Percentiles rank a stretch among this genome's conserved stretches.
phyloP scores from a whole-genome alignment of 225 moss, liverwort and hornwort genomes.

The Sphagnum tenellum region DNA sequence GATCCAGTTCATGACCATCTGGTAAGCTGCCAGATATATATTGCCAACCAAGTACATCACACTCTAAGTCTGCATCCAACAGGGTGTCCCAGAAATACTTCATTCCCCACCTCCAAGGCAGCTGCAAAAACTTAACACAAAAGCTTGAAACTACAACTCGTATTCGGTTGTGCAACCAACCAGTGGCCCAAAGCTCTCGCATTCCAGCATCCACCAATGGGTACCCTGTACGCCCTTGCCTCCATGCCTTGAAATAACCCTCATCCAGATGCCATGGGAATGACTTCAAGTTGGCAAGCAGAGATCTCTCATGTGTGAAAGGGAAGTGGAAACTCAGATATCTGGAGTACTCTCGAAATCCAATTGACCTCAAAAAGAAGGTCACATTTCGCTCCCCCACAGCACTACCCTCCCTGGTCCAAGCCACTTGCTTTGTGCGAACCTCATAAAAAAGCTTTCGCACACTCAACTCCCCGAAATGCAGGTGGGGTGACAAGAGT shows the following conservation, averaged over 20 bases:
- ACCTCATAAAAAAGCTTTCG: constrained; percentile 46
- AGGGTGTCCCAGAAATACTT: constrained; percentile 58
- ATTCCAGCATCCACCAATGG: constrained; percentile 56
- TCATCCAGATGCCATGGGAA: constrained; percentile 47
- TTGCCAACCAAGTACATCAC: constrained; percentile 58
- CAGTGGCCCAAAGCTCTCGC: constrained; percentile 56
- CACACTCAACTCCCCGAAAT: constrained; percentile 53
- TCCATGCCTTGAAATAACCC: constrained; percentile 43
- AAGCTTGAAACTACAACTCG: constrained; percentile 49
- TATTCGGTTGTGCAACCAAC: constrained; percentile 49
- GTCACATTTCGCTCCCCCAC: constrained; percentile 34
- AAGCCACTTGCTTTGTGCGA: constrained; percentile 31
- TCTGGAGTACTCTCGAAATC: constrained; percentile 51
- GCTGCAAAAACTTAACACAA: constrained; percentile 47
- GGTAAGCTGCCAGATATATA: constrained; percentile 55
- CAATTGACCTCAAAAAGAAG: constrained; percentile 38
- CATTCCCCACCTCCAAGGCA: constrained; percentile 65
- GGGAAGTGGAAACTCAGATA: constrained; percentile 57
- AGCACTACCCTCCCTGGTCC: constrained; percentile 28
- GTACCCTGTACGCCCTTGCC: constrained; percentile 52
- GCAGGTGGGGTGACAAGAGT: constrained; percentile 40
- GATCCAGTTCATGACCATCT: constrained; percentile 53
- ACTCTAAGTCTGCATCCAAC: constrained; percentile 47
- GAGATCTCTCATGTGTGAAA: constrained; percentile 52
- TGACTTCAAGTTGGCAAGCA: constrained; percentile 47